These are phyloP conservation scores for Cladosporium sp. DNA, from an alignment of 2,329 filamentous ascomycete species.

Conservation along the genomic window DNA sequence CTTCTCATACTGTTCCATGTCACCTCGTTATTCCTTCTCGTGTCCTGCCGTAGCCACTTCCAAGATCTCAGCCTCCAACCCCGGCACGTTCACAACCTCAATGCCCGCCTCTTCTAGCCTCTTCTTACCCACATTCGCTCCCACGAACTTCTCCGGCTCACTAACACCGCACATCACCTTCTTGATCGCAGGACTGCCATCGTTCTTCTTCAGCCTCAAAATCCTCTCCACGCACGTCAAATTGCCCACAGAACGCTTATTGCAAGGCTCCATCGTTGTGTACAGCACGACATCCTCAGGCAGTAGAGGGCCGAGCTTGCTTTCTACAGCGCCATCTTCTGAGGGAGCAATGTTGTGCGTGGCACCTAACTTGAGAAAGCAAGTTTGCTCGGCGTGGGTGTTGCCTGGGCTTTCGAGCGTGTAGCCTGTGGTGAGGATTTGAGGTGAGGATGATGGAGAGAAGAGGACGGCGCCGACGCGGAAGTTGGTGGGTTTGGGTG, in stretches of 20 bases:
- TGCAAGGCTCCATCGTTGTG: slow-evolving; percentile 89
- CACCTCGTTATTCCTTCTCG: slow-evolving; percentile 12
- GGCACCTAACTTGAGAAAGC: slow-evolving; percentile 65
- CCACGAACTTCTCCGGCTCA: slow-evolving; percentile 88
- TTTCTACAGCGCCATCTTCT: slow-evolving; percentile 41
- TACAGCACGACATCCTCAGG: slow-evolving; percentile 64
- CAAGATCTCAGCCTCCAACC: slow-evolving; percentile 77
- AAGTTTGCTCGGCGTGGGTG: slow-evolving; percentile 94
- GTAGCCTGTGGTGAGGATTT: slow-evolving; percentile 75
- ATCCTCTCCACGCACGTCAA: slow-evolving; percentile 76
- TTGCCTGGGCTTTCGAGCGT: slow-evolving; percentile 88
- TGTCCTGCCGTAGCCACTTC: slow-evolving; percentile 81
- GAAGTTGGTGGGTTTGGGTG: slow-evolving; percentile 86
- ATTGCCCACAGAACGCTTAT: slow-evolving; percentile 68
- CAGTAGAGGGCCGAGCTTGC: slow-evolving; percentile 49
- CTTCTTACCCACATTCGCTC: slow-evolving; percentile 68
- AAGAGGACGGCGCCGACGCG: slow-evolving; percentile 84
- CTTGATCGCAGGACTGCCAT: slow-evolving; percentile 57
- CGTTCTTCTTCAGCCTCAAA: slow-evolving; percentile 44
- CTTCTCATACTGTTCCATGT: no score
- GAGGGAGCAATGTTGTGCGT: slow-evolving; percentile 18
- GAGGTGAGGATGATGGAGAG: slow-evolving; percentile 45
- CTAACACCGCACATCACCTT: slow-evolving; percentile 83
- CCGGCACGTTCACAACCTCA: slow-evolving; percentile 65
- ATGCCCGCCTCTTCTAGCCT: slow-evolving; percentile 71